Evolutionary conservation across 352 stramenopile species (phyloP), one percentile per base, ranked within the genome.

Genomic region (Peronospora destructor): DNA sequence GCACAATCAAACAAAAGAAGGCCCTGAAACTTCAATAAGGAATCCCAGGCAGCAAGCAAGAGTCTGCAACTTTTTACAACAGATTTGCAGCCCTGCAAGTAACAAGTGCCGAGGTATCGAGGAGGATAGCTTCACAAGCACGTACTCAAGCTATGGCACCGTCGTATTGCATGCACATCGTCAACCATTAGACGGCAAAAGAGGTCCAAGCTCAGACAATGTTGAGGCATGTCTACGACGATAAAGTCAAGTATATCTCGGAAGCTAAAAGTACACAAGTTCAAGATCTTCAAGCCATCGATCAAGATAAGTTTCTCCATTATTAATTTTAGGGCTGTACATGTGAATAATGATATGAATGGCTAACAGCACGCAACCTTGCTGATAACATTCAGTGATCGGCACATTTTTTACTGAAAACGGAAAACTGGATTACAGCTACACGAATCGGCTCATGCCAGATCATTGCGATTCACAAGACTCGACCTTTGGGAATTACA

Each of bases 231-330:
- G 58, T 85, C 77, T 87, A 83, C 40, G 76, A 93, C 36, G 79
- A 91, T 25, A 68, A n/a, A n/a, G n/a, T n/a, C n/a, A n/a, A n/a
- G n/a, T n/a, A 87, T 53, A 40, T 89, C 6, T 91, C 77, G 16
- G 76, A 88, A 50, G 60, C 71, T 48, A 89, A 84, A 52, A 83
- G 72, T 35, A 64, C 70, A n/a, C n/a, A n/a, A n/a, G n/a, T n/a
- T n/a, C n/a, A n/a, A n/a, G n/a, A n/a, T n/a, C n/a, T n/a, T n/a
- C n/a, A n/a, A n/a, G n/a, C n/a, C n/a, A n/a, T n/a, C n/a, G n/a
- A n/a, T n/a, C n/a, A n/a, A n/a, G n/a, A n/a, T n/a, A n/a, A n/a
- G n/a, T n/a, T n/a, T n/a, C n/a, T n/a, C n/a, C n/a, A n/a, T n/a
- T n/a, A n/a, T n/a, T n/a, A n/a, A n/a, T n/a, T n/a, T n/a, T n/a